phyloP scores from a whole-genome alignment of 495 filamentous ascomycete genomes.

The Neurospora intermedia region DNA sequence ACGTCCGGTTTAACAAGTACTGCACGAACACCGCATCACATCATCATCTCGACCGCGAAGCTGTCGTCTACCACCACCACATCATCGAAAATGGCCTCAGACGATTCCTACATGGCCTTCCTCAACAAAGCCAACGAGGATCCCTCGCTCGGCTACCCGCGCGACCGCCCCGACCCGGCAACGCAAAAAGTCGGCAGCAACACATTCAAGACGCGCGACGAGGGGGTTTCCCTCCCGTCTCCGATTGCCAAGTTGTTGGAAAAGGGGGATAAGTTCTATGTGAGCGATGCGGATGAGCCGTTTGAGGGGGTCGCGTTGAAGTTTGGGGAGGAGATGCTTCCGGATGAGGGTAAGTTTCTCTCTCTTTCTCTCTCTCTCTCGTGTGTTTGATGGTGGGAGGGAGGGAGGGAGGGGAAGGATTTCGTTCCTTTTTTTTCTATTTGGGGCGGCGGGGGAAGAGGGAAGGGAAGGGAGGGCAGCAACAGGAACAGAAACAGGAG shows the following conservation, averaged over 20 bases:
- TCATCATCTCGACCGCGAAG: too few species aligned
- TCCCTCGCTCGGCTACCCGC: constrained; percentile 35
- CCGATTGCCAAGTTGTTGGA: constrained; percentile 39
- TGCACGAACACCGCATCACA: too few species aligned
- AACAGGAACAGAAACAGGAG: neutral
- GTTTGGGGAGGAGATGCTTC: constrained; percentile 48
- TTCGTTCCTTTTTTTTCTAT: too few species aligned
- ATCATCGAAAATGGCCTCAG: constrained; percentile 54
- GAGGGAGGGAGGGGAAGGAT: neutral
- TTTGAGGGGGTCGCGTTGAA: constrained; percentile 63
- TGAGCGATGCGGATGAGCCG: constrained; percentile 74
- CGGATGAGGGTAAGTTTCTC: constrained; percentile 46
- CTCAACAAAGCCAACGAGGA: constrained; percentile 75
- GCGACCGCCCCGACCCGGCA: neutral
- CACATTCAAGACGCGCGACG: constrained; percentile 41
- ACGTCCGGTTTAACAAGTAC: too few species aligned
- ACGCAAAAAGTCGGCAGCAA: neutral
- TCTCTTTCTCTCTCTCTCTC: neutral
- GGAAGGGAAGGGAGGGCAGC: neutral
- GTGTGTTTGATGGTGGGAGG: neutral
- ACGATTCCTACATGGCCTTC: constrained; percentile 72
- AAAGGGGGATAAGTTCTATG: constrained; percentile 48
- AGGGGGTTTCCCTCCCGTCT: constrained; percentile 42
- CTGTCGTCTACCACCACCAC: neutral
- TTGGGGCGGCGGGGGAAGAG: neutral